Evolutionary conservation across 2,329 filamentous ascomycete genomes (phyloP).

Genomic region (Fusarium dlaminii): DNA sequence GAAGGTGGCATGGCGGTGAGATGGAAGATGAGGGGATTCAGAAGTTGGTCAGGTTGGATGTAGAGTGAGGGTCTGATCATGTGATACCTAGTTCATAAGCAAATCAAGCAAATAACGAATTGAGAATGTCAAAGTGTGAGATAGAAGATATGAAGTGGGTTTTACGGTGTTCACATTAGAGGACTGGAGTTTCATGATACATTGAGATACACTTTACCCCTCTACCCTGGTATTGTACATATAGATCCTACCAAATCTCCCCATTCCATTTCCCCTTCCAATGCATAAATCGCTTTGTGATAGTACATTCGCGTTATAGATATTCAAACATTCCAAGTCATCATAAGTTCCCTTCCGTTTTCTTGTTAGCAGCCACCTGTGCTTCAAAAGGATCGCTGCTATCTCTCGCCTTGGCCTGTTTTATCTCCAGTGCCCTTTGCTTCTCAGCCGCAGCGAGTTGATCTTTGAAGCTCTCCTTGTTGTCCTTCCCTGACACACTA

Average conservation of each 20-base stretch:
- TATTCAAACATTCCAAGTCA: constrained; percentile 20
- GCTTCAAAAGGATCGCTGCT: constrained; percentile 20
- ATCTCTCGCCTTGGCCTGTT: background rate
- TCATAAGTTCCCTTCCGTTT: background rate
- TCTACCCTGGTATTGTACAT: constrained; percentile 29
- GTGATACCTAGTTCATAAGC: constrained; percentile 30
- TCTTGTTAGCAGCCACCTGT: constrained; percentile 16
- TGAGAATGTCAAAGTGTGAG: background rate
- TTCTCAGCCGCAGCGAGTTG: constrained; percentile 17
- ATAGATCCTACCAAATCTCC: constrained; percentile 7
- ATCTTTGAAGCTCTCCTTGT: constrained; percentile 12
- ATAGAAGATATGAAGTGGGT: background rate
- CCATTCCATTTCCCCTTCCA: background rate
- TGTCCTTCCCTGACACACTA: background rate
- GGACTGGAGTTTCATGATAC: background rate
- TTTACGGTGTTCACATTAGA: background rate
- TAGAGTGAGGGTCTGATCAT: constrained; percentile 40
- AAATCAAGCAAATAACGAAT: background rate
- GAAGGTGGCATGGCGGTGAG: constrained; percentile 42
- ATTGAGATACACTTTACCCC: constrained; percentile 4
- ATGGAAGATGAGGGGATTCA: constrained; percentile 22
- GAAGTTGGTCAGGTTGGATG: background rate
- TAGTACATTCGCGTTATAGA: constrained; percentile 27
- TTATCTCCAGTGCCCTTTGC: constrained; percentile 1
- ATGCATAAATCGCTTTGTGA: constrained; percentile 29